A percentile compares a stretch with the other conserved stretches of the same genome.
Conservation (phyloP, 345 rosid genomes). For the Crucihimalaya himalaica region DNA sequence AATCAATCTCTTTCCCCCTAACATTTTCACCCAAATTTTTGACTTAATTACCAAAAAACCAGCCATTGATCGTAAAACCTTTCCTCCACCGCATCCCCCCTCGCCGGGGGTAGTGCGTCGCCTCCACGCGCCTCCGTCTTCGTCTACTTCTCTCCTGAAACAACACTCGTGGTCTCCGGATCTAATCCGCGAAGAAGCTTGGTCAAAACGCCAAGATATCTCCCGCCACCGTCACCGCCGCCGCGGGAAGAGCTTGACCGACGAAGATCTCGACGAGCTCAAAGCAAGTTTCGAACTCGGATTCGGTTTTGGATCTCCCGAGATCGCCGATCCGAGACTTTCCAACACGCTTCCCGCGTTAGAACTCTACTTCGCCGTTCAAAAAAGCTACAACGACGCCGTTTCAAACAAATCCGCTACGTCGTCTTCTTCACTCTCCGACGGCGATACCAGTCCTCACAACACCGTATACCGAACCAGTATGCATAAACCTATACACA, state of each 20-base stretch:
- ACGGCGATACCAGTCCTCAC: constrained; percentile 62
- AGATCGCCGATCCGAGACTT: constrained; percentile 59
- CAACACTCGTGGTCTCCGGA: constrained; percentile 95
- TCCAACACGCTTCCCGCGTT: constrained; percentile 86
- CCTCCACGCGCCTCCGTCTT: constrained; percentile 26
- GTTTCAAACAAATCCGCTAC: constrained; percentile 46
- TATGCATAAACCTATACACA: constrained; percentile 28
- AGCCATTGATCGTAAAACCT: constrained; percentile 54
- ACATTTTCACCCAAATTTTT: not conserved
- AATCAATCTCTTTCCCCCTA: not conserved
- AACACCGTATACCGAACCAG: constrained; percentile 42
- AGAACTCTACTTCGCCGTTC: constrained; percentile 79
- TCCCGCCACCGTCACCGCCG: constrained; percentile 40
- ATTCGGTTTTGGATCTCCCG: constrained; percentile 79
- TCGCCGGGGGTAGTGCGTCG: constrained; percentile 44
- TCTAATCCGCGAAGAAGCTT: constrained; percentile 75
- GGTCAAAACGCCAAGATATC: constrained; percentile 71
- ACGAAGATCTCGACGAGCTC: constrained; percentile 91
- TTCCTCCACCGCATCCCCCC: constrained; percentile 47
- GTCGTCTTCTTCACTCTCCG: constrained; percentile 52
- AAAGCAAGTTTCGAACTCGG: constrained; percentile 88
- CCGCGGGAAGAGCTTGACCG: constrained; percentile 80
- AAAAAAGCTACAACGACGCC: constrained; percentile 49
- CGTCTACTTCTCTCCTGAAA: constrained; percentile 54
- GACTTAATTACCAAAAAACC: constrained; percentile 26